Base-by-base conservation (phyloP, 768 basidiomycete species). In the Hortiboletus campestris region DNA sequence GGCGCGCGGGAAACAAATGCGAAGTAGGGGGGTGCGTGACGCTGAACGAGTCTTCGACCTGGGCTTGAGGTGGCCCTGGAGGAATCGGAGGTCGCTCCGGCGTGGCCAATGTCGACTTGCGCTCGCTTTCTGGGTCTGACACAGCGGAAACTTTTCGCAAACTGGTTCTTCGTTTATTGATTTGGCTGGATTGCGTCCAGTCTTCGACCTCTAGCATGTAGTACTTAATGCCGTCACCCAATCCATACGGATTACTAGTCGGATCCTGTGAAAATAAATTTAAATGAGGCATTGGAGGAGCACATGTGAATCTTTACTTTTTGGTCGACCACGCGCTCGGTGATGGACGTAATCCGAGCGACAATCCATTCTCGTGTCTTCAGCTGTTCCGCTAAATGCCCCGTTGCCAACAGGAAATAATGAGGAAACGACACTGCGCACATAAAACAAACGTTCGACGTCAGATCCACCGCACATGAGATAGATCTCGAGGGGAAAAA, bases 331-430 rank as follows among this genome's bases (percentile, higher is more conserved):
- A 96, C 83, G 17, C 88, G 83, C 68, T 96, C 94, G 1, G 88
- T 80, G 51, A 96, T 89, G 16, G 86, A 89, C 0, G 90, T 93
- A 67, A 96, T 95, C 59, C 94, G 80, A 7, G 93, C 94, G 20
- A 96, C 93, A 63, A 95, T 91, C 93, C 92, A 98, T 74, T 98
- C 96, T 34, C 94, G 80, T 14, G 84, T 85, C 75, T 90, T 91
- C 56, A 97, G 77, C 68, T 94, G 91, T 64, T 97, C 94, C 20
- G 86, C 90, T 44, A 98, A 78, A 62, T 88, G 86, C 2, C 87
- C 89, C 1, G 86, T 89, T 6, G 92, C 89, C 68, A 92, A 85
- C 35, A 99, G 81, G 76, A 99, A 99, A 73, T 98, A 95, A 73
- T 98, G 96, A 46, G 97, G 97, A 74, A 95, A 96, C 12, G 91